Conservation (phyloP, 768 basidiomycete genomes). For the Fibroporia radiculosa region DNA sequence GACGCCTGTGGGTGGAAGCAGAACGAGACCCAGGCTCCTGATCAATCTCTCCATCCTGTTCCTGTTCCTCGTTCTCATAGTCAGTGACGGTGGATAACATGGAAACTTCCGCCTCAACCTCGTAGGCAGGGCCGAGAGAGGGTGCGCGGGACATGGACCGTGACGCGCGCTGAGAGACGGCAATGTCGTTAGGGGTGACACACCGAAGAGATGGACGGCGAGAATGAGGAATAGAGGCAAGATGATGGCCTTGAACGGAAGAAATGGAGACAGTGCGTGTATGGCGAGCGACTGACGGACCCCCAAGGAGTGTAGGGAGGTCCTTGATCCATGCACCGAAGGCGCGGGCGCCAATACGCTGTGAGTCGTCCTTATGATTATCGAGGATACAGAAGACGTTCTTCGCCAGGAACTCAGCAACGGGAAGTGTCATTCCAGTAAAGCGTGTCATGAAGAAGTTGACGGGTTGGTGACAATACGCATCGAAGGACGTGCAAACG, state of each 20-base stretch:
- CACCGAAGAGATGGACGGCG: slow-evolving; percentile 67
- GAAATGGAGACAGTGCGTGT: slow-evolving; percentile 50
- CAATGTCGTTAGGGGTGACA: slow-evolving; percentile 37
- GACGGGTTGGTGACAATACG: slow-evolving; percentile 71
- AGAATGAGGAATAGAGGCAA: slow-evolving; percentile 56
- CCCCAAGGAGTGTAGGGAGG: slow-evolving; percentile 65
- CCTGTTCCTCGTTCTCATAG: slow-evolving; percentile 31
- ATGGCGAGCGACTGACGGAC: slow-evolving; percentile 31
- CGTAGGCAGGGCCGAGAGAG: slow-evolving; percentile 36
- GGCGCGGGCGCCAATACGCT: slow-evolving; percentile 69
- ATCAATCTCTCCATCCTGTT: slow-evolving; percentile 26
- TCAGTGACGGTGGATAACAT: slow-evolving; percentile 18
- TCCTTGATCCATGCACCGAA: slow-evolving; percentile 84
- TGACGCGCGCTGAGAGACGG: slow-evolving; percentile 35
- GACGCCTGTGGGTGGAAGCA: slow-evolving; percentile 67
- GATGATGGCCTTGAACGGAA: slow-evolving; percentile 56
- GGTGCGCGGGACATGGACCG: slow-evolving; percentile 58
- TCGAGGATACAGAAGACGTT: slow-evolving; percentile 78
- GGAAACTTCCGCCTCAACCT: slow-evolving; percentile 13
- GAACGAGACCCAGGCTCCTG: slow-evolving; percentile 42
- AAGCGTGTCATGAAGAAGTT: slow-evolving; percentile 88
- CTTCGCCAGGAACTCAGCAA: slow-evolving; percentile 81
- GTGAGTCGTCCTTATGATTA: slow-evolving; percentile 48
- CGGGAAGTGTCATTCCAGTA: slow-evolving; percentile 77
- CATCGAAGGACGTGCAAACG: slow-evolving; percentile 72